A percentile compares a stretch with the other conserved stretches of the same genome.
These are phyloP conservation scores for Polyrhizophydium stewartii DNA, from an alignment of 371 early-diverging fungal species.

Conservation along the genomic window DNA sequence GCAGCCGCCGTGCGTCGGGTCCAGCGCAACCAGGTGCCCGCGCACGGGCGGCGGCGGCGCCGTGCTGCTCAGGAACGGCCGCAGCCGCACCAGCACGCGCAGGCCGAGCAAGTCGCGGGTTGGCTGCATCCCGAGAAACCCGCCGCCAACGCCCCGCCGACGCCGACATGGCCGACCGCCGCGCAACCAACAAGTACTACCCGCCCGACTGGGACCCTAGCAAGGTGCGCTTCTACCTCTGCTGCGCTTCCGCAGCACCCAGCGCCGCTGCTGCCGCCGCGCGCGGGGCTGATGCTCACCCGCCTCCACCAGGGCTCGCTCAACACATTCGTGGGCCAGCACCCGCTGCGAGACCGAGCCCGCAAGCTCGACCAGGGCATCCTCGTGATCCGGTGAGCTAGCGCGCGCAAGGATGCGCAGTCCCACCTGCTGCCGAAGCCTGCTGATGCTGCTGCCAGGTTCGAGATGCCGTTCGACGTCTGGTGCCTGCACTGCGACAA, in stretches of 20 bases:
- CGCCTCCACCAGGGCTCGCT: slow-evolving; percentile 47
- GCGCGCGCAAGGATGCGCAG: not conserved
- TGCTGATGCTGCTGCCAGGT: slow-evolving; percentile 32
- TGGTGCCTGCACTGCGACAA: slow-evolving; percentile 86
- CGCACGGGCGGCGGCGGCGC: not conserved
- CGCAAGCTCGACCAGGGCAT: slow-evolving; percentile 88
- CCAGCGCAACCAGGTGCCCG: not conserved
- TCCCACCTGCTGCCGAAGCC: no score
- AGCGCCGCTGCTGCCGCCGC: no score
- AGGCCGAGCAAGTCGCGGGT: not conserved
- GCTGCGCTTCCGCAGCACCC: not conserved
- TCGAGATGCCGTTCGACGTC: slow-evolving; percentile 88
- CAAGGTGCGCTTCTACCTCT: slow-evolving; percentile 22
- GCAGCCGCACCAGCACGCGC: not conserved
- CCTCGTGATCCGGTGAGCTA: slow-evolving; percentile 67
- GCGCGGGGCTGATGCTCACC: not conserved
- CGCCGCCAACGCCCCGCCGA: not conserved
- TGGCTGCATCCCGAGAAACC: no score
- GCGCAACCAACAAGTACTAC: slow-evolving; percentile 50
- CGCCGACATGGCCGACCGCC: slow-evolving; percentile 23
- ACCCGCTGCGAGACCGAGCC: slow-evolving; percentile 84
- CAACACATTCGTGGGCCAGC: slow-evolving; percentile 81
- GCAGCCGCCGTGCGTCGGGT: not conserved
- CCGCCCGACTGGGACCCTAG: slow-evolving; percentile 53
- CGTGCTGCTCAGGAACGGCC: not conserved